Conservation (phyloP, 73 alveolate genomes). For the Paraurostyla sp. region DNA sequence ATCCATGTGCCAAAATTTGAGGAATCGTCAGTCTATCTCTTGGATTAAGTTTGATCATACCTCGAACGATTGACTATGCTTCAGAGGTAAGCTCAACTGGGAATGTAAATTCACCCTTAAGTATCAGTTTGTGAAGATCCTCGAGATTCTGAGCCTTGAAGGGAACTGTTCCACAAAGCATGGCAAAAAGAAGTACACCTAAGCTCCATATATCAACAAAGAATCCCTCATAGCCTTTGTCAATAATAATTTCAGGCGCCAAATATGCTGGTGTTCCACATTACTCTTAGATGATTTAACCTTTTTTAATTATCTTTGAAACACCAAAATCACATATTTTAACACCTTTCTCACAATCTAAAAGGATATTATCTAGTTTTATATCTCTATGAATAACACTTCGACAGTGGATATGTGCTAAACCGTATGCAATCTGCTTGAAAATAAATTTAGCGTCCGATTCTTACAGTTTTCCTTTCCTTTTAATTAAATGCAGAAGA, state of each 20-base stretch:
- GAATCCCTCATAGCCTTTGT: constrained; percentile 73
- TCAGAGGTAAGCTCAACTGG: constrained; percentile 60
- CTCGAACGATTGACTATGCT: constrained; percentile 28
- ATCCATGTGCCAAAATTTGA: constrained; percentile 87
- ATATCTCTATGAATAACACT: constrained; percentile 72
- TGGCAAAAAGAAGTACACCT: constrained; percentile 75
- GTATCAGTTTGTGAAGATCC: constrained; percentile 71
- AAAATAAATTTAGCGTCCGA: constrained; percentile 71
- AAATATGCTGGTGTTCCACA: constrained; percentile 87
- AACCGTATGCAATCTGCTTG: constrained; percentile 68
- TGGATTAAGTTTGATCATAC: constrained; percentile 77
- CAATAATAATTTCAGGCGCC: constrained; percentile 79
- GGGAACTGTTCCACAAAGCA: constrained; percentile 77
- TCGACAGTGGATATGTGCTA: constrained; percentile 70
- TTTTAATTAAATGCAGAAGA: constrained; percentile 62
- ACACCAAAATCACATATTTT: constrained; percentile 94
- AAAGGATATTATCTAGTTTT: constrained; percentile 67
- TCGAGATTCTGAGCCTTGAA: constrained; percentile 75
- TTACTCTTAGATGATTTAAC: constrained; percentile 80
- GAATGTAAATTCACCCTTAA: constrained; percentile 64
- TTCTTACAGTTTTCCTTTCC: constrained; percentile 66
- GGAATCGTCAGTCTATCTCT: constrained; percentile 84
- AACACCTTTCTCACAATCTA: constrained; percentile 64
- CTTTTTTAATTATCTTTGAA: constrained; percentile 74
- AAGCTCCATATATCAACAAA: constrained; percentile 70